Evolutionary conservation across 495 filamentous ascomycete species (phyloP), one percentile per base, ranked within the genome.

Genomic region (Podospora pseudoanserina): DNA sequence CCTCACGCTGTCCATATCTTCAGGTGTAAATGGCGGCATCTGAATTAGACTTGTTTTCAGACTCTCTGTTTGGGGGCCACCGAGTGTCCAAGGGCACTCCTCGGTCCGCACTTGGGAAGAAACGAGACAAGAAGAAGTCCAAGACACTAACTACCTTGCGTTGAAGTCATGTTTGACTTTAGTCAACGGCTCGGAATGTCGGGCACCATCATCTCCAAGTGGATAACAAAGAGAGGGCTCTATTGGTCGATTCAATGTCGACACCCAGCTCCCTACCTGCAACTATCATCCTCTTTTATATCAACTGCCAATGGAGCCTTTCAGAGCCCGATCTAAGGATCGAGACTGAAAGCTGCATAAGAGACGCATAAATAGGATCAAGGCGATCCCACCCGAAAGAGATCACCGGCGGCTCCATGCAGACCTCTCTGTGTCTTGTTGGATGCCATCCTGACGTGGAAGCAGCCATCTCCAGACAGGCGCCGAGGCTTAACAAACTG

Each of bases 1-100:
- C 61, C 86, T 86, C n/a, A 84, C 85, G 16, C 75, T 72, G 7
- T 80, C 71, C 55, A 92, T 78, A 70, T 87, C 30, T 32, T 78
- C 74, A 91, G 18, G 68, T 13, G 27, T 53, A 15, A 9, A 59
- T 54, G 65, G 67, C 70, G 32, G 44, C 32, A 57, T 20, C 4
- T 65, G 39, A 34, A 19, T 7, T 60, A 34, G 20, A 30, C 16
- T 61, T 61, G 23, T 58, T 58, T 58, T 58, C 4, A 27, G 56
- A 27, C 9, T 20, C 6, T 34, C 20, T 28, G 11, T 61, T 7
- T 26, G 15, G 39, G 39, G 39, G 39, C 15, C 3, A 49, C 39
- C 9, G 15, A 13, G 13, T 49, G 9, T 11, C 39, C 9, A 49
- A 18, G 39, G 39, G 9, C 7, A 13, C 7, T 49, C 39, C 39